phyloP scores from a whole-genome alignment of 73 alveolate species.

The Stentor roeselii region DNA sequence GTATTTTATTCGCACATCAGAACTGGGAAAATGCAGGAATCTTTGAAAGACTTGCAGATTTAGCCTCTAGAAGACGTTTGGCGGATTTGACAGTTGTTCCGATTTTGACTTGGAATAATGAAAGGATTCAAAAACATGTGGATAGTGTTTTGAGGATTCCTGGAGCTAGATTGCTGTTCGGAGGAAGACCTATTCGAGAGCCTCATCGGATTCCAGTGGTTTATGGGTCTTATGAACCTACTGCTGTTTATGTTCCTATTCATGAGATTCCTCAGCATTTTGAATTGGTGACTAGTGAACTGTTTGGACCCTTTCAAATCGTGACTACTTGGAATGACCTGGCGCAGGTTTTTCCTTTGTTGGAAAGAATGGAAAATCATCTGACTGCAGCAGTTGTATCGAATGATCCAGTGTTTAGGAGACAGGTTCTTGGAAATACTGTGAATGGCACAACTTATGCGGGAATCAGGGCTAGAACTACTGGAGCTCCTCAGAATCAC shows the following conservation, averaged over 20 bases:
- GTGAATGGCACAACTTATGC: constrained; percentile 78
- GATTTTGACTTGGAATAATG: constrained; percentile 85
- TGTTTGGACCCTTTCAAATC: constrained; percentile 94
- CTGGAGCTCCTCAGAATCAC: constrained; percentile 99
- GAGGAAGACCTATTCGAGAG: constrained; percentile 75
- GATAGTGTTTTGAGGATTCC: constrained; percentile 65
- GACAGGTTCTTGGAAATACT: constrained; percentile 55
- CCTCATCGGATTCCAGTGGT: constrained; percentile 71
- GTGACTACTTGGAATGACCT: constrained; percentile 41
- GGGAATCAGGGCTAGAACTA: constrained; percentile 96
- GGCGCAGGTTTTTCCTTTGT: constrained; percentile 44
- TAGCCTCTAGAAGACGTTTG: constrained; percentile 74
- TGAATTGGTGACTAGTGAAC: constrained; percentile 69
- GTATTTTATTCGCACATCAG: constrained; percentile 75
- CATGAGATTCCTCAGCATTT: constrained; percentile 43
- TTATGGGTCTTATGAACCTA: constrained; percentile 69
- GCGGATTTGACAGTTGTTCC: constrained; percentile 82
- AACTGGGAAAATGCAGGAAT: constrained; percentile 71
- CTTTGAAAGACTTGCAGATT: constrained; percentile 46
- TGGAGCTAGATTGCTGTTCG: constrained; percentile 84
- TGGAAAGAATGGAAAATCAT: constrained; percentile 73
- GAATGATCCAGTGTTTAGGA: constrained; percentile 73
- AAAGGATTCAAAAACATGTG: constrained; percentile 75
- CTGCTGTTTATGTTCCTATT: constrained; percentile 60
- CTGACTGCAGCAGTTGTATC: constrained; percentile 95